Percentiles rank a stretch among this genome's conserved stretches.
Evolutionary conservation across 805 yeast species (phyloP).

Genomic region (Metschnikowia drakensbergensis): DNA sequence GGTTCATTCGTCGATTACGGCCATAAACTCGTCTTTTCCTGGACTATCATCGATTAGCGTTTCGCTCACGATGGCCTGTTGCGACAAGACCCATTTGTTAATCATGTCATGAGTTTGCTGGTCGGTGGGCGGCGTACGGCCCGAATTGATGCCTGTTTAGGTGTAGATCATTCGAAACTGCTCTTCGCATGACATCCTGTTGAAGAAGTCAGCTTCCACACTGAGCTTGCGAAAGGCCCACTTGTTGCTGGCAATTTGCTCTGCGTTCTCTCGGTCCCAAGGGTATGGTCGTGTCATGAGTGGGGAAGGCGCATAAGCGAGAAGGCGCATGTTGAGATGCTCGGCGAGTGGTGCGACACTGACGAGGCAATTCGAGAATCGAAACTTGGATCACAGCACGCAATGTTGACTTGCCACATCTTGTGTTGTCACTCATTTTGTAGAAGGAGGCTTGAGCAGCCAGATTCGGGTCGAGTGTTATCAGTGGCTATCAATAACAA

Average conservation of each 20-base stretch:
- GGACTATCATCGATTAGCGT: neutral
- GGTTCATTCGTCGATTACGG: neutral
- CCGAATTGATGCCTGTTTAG: constrained; percentile 7
- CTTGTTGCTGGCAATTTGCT: neutral
- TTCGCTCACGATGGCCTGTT: neutral
- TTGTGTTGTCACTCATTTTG: too few species aligned
- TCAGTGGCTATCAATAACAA: too few species aligned
- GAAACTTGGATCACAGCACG: too few species aligned
- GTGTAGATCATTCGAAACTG: constrained; percentile 7
- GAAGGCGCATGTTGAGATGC: neutral
- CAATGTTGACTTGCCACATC: too few species aligned
- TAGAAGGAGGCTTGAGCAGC: too few species aligned
- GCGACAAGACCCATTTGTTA: neutral
- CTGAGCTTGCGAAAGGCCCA: constrained; percentile 5
- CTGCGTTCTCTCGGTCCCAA: constrained; percentile 7
- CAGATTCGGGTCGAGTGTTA: too few species aligned
- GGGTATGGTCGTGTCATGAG: neutral
- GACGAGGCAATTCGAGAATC: too few species aligned
- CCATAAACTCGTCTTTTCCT: constrained; percentile 4
- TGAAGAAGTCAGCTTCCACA: constrained; percentile 3
- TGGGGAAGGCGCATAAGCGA: neutral
- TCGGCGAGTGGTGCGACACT: too few species aligned
- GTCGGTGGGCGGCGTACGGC: constrained; percentile 7
- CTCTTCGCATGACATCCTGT: constrained; percentile 8
- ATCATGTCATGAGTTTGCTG: constrained; percentile 1